Evolutionary conservation across 1,284 basidiomycete genomes (phyloP), one percentile per base, ranked within the genome.

Genomic region (Malassezia sympodialis): DNA sequence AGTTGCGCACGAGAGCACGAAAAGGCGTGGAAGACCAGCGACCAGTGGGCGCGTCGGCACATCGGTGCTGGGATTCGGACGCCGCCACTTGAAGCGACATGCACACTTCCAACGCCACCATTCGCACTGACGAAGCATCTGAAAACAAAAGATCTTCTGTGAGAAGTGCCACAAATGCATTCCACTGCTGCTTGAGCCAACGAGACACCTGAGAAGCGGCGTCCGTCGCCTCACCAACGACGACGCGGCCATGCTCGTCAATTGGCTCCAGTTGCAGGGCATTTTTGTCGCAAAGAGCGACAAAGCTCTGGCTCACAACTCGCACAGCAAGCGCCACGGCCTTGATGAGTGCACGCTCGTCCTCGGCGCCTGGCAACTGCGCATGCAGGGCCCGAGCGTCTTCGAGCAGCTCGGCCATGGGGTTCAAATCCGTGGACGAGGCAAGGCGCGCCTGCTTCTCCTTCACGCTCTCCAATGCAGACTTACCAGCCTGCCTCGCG

Each of bases 151-250:
- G 52, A 19, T 58, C 56, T 7, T 53, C 39, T 14, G 30, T 26
- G 1, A 64, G 51, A 19, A 58, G 53, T 4, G 52, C 50, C 8
- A 72, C 50, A 2, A 58, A 52, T 17, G 66, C 59, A 48, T 72
- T 71, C 65, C 65, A 72, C 30, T 66, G 60, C 50, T 64, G 53
- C 51, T 56, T 53, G 44, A 72, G 56, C 70, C 70, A 72, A 14
- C 59, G 53, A 17, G 56, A 45, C 17, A 72, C 68, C 34, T 54
- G 51, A 21, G 40, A 46, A 19, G 58, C 43, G 2, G 67, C 60
- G 40, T 65, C 62, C 30, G 30, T 51, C 6, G 32, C 45, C 19
- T 32, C 51, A 10, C 31, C 28, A 12, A 39, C 15, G 8, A 23
- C 7, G n/a, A 57, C 44, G 2, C 23, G 23, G n/a, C 55, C 55